Base-by-base conservation (phyloP, 306 rosid species). In the Prosopis cineraria region DNA sequence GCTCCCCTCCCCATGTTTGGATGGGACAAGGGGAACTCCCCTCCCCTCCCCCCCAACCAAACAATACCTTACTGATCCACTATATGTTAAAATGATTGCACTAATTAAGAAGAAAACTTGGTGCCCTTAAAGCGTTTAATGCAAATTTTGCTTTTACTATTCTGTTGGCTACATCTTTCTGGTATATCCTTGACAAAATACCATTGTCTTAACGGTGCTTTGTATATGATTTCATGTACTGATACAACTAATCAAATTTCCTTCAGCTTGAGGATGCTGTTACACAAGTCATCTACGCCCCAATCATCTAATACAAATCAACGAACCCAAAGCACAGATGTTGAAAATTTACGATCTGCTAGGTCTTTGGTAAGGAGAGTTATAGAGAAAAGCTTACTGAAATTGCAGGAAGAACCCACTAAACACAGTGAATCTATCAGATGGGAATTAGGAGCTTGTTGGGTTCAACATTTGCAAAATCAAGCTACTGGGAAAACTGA, bases 391-490 rank as follows among this genome's bases (percentile, higher is more conserved):
- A 92, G 98, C 82, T 86, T 89, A 84, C 72, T 65, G 63, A 91
- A 90, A 78, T 85, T 95, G 88, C 88, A 83, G 88, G 94, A 87
- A 77, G 98, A 90, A 56, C 78, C 93, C 74, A 39, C 82, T 59
- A 82, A 79, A 78, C 78, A 55, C 17, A 80, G 70, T 6, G 88
- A 85, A 85, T 89, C 93, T 41, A 91, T 95, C 79, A 92, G 99
- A 89, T 95, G 99, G 99, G 99, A 95, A 87, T 85, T 95, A 75
- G 99, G 99, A 82, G 98, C 99, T 79, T 92, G 99, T 77, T 95
- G 99, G 99, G 90, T 93, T 65, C 98, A 95, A 77, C 98, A 95
- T 82, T 85, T 95, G 84, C 98, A 95, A 82, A 93, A 87, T 83
- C 97, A 88, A 76, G 92, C 84, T 78, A 85, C 97, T 11, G 94